Percentiles rank a stretch among this genome's conserved stretches.
Conservation (phyloP, 306 rosid species). For the Gastrolobium villosum region DNA sequence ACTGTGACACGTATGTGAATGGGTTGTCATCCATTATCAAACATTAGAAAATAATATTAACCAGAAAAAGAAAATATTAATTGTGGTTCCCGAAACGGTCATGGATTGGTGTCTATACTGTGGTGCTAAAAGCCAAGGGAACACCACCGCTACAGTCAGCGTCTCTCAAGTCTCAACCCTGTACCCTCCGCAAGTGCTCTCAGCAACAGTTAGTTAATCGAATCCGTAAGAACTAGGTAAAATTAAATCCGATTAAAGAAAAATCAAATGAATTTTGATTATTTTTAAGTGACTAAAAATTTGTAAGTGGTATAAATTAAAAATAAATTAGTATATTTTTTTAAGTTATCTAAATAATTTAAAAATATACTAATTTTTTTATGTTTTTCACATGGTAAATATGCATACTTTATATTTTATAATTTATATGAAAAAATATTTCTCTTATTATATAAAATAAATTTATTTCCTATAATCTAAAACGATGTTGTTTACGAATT, state of each 20-base stretch:
- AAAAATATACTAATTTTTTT: too few species aligned
- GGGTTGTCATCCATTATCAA: neutral
- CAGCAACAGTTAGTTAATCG: neutral
- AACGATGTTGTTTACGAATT: too few species aligned
- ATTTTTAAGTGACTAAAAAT: neutral
- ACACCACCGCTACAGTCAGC: neutral
- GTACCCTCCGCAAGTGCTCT: slow-evolving; percentile 10
- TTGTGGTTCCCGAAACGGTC: neutral
- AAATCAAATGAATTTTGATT: neutral
- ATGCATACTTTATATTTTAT: too few species aligned
- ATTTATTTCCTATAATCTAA: too few species aligned
- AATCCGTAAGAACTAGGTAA: neutral
- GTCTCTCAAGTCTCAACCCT: neutral
- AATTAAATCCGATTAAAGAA: neutral
- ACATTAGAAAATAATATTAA: neutral
- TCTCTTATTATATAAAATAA: too few species aligned
- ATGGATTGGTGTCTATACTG: neutral
- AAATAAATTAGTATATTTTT: too few species aligned
- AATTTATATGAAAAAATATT: too few species aligned
- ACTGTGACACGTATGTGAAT: neutral
- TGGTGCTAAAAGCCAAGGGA: neutral
- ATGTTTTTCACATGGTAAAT: too few species aligned
- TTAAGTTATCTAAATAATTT: too few species aligned
- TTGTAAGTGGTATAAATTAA: neutral
- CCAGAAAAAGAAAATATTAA: neutral